Base-by-base conservation (phyloP, 140 eudicot species). In the Stevia rebaudiana region DNA sequence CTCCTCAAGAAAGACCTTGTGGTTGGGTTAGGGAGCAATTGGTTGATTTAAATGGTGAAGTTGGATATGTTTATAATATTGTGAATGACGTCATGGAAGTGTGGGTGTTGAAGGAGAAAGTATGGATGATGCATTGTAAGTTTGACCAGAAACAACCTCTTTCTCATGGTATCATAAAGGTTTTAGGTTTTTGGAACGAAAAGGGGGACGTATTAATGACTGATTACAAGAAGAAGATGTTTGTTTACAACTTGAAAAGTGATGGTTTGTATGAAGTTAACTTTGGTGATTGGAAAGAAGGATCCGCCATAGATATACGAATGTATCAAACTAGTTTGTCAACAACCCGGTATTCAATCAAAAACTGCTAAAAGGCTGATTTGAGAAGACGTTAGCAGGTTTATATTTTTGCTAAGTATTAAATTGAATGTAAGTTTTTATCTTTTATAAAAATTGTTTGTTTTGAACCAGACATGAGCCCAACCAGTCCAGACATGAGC, bases 131-230 rank as follows among this genome's bases (percentile, higher is more conserved):
- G 19, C 70, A 65, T 2, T 49, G 71, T 35, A 12, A 12, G 46
- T 49, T 65, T 21, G 11, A 21, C 25, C 35, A 35, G 11, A 65
- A 49, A 18, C 36, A 49, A 19, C 71, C 49, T 33, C 61, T 65
- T 35, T 21, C 37, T 19, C 3, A 0, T 0, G 30, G 43, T 2
- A 30, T 4, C 3, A 19, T 65, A 31, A 51, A 65, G 35, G 22
- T 65, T 65, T 36, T 50, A 19, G 71, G 61, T 13, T 21, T 35
- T 65, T 65, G 71, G 71, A 65, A 65, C 46, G 33, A 33, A 17
- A 22, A 36, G 7, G 49, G 50, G 21, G 71, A 65, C 71, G 25
- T 49, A 2, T 35, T 65, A 8, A 9, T 65, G 47, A 19, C 22
- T 3, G 9, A 17, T 19, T 0, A 5, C 2, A 0, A 7, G 21